These are phyloP conservation scores for Suillus subluteus DNA, from an alignment of 768 basidiomycete genomes.

Conservation along the genomic window DNA sequence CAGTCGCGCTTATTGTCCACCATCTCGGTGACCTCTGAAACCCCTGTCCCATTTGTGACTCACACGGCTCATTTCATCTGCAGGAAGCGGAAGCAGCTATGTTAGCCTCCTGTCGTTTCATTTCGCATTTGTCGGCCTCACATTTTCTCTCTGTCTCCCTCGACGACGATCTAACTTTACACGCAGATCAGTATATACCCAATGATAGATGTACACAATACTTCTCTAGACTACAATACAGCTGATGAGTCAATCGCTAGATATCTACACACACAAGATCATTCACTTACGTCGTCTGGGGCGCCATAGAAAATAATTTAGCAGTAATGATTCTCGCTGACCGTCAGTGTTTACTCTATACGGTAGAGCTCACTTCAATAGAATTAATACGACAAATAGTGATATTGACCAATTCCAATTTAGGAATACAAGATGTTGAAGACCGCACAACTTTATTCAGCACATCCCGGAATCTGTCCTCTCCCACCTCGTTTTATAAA, in stretches of 20 bases:
- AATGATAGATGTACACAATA: background rate
- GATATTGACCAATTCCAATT: background rate
- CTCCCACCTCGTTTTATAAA: slow-evolving; percentile 5
- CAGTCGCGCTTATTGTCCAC: no score
- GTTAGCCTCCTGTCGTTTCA: no score
- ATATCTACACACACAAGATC: background rate
- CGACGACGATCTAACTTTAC: no score
- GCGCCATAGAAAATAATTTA: background rate
- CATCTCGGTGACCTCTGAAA: no score
- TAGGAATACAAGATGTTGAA: background rate
- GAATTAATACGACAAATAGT: background rate
- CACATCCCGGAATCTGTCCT: background rate
- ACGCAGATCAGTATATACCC: no score
- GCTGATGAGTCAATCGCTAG: background rate
- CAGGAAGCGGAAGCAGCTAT: no score
- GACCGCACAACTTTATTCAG: no score
- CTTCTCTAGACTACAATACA: background rate
- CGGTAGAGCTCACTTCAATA: background rate
- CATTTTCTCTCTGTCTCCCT: no score
- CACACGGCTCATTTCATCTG: no score
- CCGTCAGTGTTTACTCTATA: background rate
- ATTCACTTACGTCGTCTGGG: background rate
- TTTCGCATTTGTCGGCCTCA: no score
- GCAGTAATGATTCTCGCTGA: background rate
- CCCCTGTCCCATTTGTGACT: no score